Percentiles rank a stretch among this genome's conserved stretches.
Conservation (phyloP, 2,329 filamentous ascomycete species). For the Fusarium robinianum region DNA sequence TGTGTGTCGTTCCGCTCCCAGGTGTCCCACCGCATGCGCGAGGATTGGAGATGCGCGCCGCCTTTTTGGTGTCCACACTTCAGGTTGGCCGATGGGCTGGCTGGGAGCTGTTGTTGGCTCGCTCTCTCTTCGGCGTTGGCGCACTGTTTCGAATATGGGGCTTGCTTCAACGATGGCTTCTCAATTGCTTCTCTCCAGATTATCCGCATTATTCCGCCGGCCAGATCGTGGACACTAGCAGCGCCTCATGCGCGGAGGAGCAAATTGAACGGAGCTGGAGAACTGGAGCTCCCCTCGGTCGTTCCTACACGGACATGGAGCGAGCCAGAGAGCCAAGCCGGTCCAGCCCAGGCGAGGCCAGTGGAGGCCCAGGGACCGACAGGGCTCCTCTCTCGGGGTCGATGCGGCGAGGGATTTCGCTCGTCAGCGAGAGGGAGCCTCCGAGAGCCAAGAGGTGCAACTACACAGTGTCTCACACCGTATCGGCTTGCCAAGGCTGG, state of each 20-base stretch:
- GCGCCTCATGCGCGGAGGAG: slow-evolving; percentile 27
- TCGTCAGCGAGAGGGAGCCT: slow-evolving; percentile 19
- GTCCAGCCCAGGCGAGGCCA: slow-evolving; percentile 32
- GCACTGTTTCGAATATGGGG: slow-evolving; percentile 24
- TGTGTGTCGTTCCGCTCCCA: slow-evolving; percentile 14
- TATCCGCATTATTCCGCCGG: slow-evolving; percentile 34
- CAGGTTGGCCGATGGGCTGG: no score
- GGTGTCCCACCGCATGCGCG: no score
- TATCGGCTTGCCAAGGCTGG: slow-evolving; percentile 30
- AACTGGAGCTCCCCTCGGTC: slow-evolving; percentile 24
- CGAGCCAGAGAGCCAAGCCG: slow-evolving; percentile 28
- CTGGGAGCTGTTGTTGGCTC: no score
- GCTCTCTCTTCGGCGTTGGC: no score
- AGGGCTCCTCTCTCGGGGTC: slow-evolving; percentile 1
- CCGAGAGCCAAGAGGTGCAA: slow-evolving; percentile 22
- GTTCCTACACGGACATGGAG: slow-evolving; percentile 18
- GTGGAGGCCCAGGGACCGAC: slow-evolving; percentile 20
- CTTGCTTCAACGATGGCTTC: slow-evolving; percentile 21
- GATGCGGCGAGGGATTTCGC: slow-evolving; percentile 16
- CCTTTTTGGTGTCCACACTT: no score
- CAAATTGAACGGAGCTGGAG: slow-evolving; percentile 17
- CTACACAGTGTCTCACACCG: slow-evolving; percentile 24
- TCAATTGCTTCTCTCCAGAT: slow-evolving; percentile 15
- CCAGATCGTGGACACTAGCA: slow-evolving; percentile 30
- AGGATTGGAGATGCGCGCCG: no score